Evolutionary conservation across 108 stramenopile species (phyloP).

Genomic region (Chaetoceros muelleri): DNA sequence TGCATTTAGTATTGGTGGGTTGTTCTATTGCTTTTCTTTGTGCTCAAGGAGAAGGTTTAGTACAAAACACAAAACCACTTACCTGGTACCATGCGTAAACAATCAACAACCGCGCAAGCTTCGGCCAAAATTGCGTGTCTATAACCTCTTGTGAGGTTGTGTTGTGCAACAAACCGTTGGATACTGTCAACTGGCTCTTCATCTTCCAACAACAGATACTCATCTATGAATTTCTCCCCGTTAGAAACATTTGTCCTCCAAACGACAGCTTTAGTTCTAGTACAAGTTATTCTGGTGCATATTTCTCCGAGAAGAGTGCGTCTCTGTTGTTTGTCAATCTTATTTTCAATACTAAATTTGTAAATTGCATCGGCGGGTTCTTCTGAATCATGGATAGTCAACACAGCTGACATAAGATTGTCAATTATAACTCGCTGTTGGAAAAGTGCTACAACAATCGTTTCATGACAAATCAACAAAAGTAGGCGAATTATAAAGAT

Average conservation of each 20-base stretch:
- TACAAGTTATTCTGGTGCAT: conserved; percentile 20
- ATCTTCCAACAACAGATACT: conserved; percentile 5
- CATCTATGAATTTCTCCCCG: not conserved
- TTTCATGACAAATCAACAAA: too few species aligned
- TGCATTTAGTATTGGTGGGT: too few species aligned
- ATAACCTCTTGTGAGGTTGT: conserved; percentile 4
- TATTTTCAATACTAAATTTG: conserved; percentile 14
- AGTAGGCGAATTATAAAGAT: too few species aligned
- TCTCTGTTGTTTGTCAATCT: conserved; percentile 1
- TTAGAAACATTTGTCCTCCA: not conserved
- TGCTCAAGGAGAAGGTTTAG: too few species aligned
- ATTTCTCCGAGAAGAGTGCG: conserved; percentile 17
- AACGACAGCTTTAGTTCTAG: not conserved
- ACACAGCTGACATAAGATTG: too few species aligned
- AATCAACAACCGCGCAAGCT: conserved; percentile 11
- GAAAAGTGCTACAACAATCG: too few species aligned
- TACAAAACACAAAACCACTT: too few species aligned
- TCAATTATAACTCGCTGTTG: too few species aligned
- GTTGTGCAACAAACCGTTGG: conserved; percentile 7
- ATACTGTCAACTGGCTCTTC: conserved; percentile 11
- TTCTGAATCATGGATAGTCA: too few species aligned
- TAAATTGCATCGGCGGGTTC: conserved; percentile 23
- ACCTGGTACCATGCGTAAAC: conserved; percentile 7
- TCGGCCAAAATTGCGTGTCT: conserved; percentile 1
- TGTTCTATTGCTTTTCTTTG: too few species aligned